A percentile compares a stretch with the other conserved stretches of the same genome.
These are phyloP conservation scores for Arthrocladium fulminans DNA, from an alignment of 2,329 filamentous ascomycete genomes.

Conservation along the genomic window DNA sequence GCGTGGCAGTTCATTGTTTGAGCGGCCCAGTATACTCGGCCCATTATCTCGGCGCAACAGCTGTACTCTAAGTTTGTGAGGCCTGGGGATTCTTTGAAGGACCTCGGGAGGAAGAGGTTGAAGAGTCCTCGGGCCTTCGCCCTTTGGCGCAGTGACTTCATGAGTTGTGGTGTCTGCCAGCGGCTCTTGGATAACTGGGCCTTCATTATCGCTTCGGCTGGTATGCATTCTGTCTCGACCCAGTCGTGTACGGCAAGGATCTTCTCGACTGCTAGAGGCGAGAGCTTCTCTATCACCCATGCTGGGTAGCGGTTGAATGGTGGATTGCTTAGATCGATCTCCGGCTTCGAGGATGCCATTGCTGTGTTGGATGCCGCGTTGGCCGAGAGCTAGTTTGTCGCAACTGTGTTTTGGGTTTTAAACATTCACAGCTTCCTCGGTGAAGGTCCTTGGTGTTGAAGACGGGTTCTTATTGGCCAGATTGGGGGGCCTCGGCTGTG, in stretches of 20 bases:
- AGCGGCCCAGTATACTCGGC: conserved; percentile 49
- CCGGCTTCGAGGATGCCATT: not conserved
- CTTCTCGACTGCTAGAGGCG: conserved; percentile 33
- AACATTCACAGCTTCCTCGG: too few species aligned
- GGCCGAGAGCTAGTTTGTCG: not conserved
- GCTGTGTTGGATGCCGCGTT: not conserved
- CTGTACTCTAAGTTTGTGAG: conserved; percentile 85
- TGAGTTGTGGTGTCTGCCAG: conserved; percentile 62
- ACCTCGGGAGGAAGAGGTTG: conserved; percentile 84
- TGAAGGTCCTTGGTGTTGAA: too few species aligned
- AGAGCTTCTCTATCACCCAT: conserved; percentile 31
- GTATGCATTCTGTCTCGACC: conserved; percentile 78
- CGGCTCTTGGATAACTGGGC: conserved; percentile 63
- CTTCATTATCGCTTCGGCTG: conserved; percentile 63
- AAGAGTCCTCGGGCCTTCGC: conserved; percentile 68
- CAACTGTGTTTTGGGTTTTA: too few species aligned
- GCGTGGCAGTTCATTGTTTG: conserved; percentile 68
- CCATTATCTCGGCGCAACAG: conserved; percentile 79
- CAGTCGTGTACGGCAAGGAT: conserved; percentile 64
- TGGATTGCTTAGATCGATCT: not conserved
- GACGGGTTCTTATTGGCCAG: too few species aligned
- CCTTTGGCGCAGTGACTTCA: conserved; percentile 72
- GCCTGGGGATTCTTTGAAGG: conserved; percentile 80
- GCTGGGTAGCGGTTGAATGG: conserved; percentile 32
- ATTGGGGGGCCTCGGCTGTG: not conserved